These are phyloP conservation scores for Diaporthe caulivora DNA, from an alignment of 2,329 filamentous ascomycete genomes.

Conservation along the genomic window DNA sequence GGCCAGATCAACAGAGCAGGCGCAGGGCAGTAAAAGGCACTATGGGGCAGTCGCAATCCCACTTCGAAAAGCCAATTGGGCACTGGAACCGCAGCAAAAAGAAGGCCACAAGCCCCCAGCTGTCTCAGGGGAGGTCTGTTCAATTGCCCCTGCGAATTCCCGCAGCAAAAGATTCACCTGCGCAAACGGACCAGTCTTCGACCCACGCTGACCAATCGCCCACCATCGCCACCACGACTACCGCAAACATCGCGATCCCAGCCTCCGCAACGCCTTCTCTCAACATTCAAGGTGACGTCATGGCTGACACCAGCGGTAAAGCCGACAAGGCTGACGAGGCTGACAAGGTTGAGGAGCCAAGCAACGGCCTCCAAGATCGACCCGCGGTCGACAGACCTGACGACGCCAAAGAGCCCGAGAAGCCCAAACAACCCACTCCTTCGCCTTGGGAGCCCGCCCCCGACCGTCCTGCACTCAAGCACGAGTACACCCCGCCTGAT, in stretches of 20 bases:
- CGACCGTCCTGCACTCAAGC: neutral
- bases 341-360: neutral
- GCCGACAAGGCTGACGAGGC: neutral
- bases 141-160: neutral
- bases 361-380: neutral
- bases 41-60: slow-evolving; percentile 23
- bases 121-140: neutral
- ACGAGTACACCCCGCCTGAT: slow-evolving; percentile 1
- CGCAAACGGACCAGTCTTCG: neutral
- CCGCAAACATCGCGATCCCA: too few species aligned
- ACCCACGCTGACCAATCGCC: neutral
- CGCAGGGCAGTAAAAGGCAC: neutral
- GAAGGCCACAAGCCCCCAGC: neutral
- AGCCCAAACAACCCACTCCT: neutral
- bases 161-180: neutral
- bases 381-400: neutral
- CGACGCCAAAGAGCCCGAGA: neutral
- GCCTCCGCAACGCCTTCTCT: neutral
- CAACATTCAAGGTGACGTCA: neutral
- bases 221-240: neutral
- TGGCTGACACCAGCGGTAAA: neutral
- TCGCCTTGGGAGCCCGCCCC: neutral
- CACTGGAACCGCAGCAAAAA: neutral
- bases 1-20: neutral
- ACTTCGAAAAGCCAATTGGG: neutral